Base-by-base conservation (phyloP, 139 green algal species). In the Coelastrella sp. region DNA sequence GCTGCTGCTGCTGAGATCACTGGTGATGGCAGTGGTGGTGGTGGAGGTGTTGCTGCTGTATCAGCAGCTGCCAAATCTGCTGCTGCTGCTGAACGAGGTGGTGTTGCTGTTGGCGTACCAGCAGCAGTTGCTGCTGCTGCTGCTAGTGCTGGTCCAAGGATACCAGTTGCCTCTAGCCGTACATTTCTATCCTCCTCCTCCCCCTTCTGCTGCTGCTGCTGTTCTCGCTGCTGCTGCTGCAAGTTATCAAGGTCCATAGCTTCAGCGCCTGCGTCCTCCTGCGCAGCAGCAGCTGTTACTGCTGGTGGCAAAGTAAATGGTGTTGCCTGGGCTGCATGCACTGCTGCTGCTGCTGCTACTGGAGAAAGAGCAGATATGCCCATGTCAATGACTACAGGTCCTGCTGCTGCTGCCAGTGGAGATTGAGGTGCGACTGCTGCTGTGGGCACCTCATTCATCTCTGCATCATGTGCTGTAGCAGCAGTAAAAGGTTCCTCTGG, bases 301-400 rank as follows among this genome's bases (percentile, higher is more conserved):
- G 74, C 70, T 78, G 70, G 12, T 78, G 22, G 15, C 7, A 25
- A 6, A 78, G 57, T 10, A 4, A 5, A 22, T 84, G 78, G 17
- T 56, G 78, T 68, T 14, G 78, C 57, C 22, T 20, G 78, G 20
- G 14, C 76, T 22, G 11, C 57, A 8, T 8, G 35, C 61, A 8
- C 56, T 49, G 49, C 80, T 59, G n/a, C 80, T 86, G 80, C 59
- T 86, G 80, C 60, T 86, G 59, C 80, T 74, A 8, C 80, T 74
- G n/a, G n/a, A 11, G n/a, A 58, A 25, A 58, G 80, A 15, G 10
- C 60, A 49, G 35, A 49, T 1, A 49, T 49, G 35, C 35, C 35
- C 35, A 49, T 49, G 35, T 49, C 3, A 49, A 1, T 49, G 35
- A 3, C 3, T 49, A 3, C 35, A 49, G 35, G 35, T 11, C 8